Percentiles rank a stretch among this genome's conserved stretches.
These are phyloP conservation scores for Claviceps pazoutovae DNA, from an alignment of 2,329 filamentous ascomycete species.

Conservation along the genomic window DNA sequence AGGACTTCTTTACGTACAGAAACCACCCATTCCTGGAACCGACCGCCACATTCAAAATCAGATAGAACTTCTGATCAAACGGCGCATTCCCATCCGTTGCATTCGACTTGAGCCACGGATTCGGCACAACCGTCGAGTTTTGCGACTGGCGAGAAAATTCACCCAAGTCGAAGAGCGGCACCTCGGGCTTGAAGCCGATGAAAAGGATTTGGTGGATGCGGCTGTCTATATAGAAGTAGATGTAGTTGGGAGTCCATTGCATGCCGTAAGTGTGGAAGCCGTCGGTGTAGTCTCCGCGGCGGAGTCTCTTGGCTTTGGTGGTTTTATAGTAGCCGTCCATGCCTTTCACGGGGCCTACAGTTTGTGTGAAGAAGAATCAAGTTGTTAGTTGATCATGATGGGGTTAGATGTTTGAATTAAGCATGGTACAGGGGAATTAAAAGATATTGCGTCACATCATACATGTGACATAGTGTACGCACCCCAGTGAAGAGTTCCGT, in stretches of 20 bases:
- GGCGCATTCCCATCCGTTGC: slow-evolving; percentile 29
- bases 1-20: slow-evolving; percentile 14
- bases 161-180: slow-evolving; percentile 27
- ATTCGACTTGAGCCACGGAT: slow-evolving; percentile 29
- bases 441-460: not conserved
- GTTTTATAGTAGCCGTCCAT: slow-evolving; percentile 22
- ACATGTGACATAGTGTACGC: not conserved
- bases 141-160: slow-evolving; percentile 25
- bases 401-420: too few relatives aligned
- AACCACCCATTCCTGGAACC: slow-evolving; percentile 36
- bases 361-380: not conserved
- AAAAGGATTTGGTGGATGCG: slow-evolving; percentile 26
- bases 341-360: slow-evolving; percentile 11
- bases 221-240: slow-evolving; percentile 39
- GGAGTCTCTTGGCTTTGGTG: slow-evolving; percentile 17
- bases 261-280: slow-evolving; percentile 37
- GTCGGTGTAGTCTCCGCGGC: slow-evolving; percentile 25
- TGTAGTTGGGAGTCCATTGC: slow-evolving; percentile 37
- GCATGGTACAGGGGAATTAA: too few relatives aligned
- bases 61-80: slow-evolving; percentile 37
- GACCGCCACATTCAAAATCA: slow-evolving; percentile 37
- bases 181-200: slow-evolving; percentile 19
- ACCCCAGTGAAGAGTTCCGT: slow-evolving; percentile 35
- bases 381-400: too few relatives aligned
- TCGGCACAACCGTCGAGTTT: slow-evolving; percentile 26